These are phyloP conservation scores for Dendrocalamus latiflorus DNA, from an alignment of 202 grass and related monocot genomes.

Conservation along the genomic window DNA sequence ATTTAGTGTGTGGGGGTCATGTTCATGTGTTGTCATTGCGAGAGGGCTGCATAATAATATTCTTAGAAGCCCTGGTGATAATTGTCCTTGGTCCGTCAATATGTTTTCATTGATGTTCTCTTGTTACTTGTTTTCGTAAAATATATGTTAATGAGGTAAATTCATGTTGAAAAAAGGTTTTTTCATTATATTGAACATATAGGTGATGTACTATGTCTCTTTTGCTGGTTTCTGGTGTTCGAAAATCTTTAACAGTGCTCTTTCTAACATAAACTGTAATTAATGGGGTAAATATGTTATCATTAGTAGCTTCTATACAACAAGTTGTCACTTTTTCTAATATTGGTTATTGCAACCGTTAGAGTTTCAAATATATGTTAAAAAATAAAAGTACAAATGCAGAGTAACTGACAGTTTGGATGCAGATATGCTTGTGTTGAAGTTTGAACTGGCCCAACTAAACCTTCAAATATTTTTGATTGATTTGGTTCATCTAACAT, in stretches of 20 bases:
- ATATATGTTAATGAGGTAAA: neutral
- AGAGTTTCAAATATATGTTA: neutral
- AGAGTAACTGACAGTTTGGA: too few species aligned
- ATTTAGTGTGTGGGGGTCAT: neutral
- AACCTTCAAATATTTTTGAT: neutral
- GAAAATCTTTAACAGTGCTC: neutral
- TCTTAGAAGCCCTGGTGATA: neutral
- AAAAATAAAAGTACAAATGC: too few species aligned
- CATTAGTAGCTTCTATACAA: neutral
- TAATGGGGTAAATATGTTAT: neutral
- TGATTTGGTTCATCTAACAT: neutral
- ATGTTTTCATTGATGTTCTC: neutral
- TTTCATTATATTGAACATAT: neutral
- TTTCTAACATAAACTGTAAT: neutral
- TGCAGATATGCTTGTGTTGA: neutral
- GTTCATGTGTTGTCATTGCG: neutral
- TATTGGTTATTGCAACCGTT: neutral
- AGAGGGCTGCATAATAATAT: neutral
- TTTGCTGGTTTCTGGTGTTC: neutral
- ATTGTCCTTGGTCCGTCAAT: neutral
- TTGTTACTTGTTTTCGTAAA: neutral
- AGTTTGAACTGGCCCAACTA: neutral
- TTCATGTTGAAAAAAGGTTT: neutral
- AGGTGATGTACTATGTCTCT: neutral
- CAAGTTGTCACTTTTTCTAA: neutral